phyloP scores from a whole-genome alignment of 2,329 filamentous ascomycete species.

The Chaetomiaceae sp. region DNA sequence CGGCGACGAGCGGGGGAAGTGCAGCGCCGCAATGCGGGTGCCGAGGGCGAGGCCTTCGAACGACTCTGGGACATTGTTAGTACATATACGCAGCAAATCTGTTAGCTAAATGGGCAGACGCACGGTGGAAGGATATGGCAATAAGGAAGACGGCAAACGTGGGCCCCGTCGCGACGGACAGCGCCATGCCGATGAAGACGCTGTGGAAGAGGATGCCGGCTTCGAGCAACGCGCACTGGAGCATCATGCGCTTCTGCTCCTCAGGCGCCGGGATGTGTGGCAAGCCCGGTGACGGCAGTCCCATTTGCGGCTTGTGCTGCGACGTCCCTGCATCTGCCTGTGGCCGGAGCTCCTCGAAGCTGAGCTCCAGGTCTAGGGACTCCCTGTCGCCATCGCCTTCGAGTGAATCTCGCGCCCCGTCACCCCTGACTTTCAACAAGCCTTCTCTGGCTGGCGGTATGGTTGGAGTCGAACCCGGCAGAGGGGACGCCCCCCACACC shows the following conservation, averaged over 20 bases:
- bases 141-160: conserved; percentile 74
- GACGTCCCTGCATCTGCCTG: conserved; percentile 27
- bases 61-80: conserved; percentile 43
- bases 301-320: conserved; percentile 12
- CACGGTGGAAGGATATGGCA: conserved; percentile 70
- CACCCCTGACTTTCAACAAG: conserved; percentile 25
- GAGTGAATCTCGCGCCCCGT: conserved; percentile 19
- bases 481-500: conserved; percentile 52
- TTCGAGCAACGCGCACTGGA: conserved; percentile 75
- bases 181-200: conserved; percentile 80
- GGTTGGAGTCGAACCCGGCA: conserved; percentile 48
- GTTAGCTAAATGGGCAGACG: not conserved
- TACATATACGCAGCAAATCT: not conserved
- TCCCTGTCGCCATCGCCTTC: conserved; percentile 46
- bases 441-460: conserved; percentile 12
- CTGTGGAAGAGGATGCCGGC: conserved; percentile 81
- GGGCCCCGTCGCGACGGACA: conserved; percentile 73
- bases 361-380: conserved; percentile 46
- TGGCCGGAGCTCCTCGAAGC: conserved; percentile 55
- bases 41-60: conserved; percentile 85
- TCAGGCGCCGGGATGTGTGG: conserved; percentile 38
- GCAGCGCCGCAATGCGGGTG: conserved; percentile 74
- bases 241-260: conserved; percentile 58
- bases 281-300: conserved; percentile 1
- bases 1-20: conserved; percentile 65